Percentiles rank a stretch among this genome's conserved stretches.
These are phyloP conservation scores for Thuja plicata DNA, from an alignment of 83 land plant genomes.

Conservation along the genomic window DNA sequence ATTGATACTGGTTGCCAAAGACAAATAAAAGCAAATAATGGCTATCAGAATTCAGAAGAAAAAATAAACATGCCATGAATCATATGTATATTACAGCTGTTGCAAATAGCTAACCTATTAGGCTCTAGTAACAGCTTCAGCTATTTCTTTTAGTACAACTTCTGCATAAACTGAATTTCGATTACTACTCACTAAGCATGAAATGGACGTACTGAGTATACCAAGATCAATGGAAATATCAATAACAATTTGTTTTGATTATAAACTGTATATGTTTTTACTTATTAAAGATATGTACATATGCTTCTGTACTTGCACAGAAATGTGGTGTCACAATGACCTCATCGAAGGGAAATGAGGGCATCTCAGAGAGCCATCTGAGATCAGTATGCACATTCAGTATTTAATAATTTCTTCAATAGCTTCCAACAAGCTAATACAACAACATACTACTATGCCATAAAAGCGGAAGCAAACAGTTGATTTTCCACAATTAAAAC, in stretches of 20 bases:
- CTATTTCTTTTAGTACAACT: constrained; percentile 79
- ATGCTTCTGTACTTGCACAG: constrained; percentile 89
- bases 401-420: too few species aligned
- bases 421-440: too few species aligned
- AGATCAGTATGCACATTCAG: too few species aligned
- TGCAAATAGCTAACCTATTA: constrained; percentile 65
- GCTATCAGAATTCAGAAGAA: too few species aligned
- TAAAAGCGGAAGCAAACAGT: too few species aligned
- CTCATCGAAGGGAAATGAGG: too few species aligned
- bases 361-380: too few species aligned
- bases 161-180: constrained; percentile 27
- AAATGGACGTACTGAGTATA: neutral
- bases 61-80: too few species aligned
- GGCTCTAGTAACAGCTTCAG: constrained; percentile 76
- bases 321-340: constrained; percentile 88
- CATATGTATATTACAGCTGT: constrained; percentile 71
- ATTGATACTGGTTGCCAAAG: too few species aligned
- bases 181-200: neutral
- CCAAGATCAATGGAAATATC: neutral
- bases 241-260: neutral
- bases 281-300: constrained; percentile 32
- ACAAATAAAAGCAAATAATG: too few species aligned
- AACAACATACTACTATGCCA: too few species aligned
- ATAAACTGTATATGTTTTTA: neutral
- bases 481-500: too few species aligned